A percentile compares a stretch with the other conserved stretches of the same genome.
phyloP scores from a whole-genome alignment of 2,329 filamentous ascomycete species.

The Botrytis cinerea region DNA sequence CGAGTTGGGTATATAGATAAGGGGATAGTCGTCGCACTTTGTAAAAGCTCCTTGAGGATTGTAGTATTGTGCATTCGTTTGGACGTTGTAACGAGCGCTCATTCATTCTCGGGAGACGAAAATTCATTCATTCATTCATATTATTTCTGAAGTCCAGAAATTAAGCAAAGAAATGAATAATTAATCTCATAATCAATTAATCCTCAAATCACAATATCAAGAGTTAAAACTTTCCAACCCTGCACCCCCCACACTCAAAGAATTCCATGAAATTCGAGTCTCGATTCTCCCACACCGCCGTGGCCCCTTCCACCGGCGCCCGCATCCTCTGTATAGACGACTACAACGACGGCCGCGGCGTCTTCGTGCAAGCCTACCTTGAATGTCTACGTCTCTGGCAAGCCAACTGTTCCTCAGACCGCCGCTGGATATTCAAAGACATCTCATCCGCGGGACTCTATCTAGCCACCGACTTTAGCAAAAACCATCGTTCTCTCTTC shows the following conservation, averaged over 20 bases:
- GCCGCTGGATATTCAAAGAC: background rate
- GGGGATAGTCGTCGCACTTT: background rate
- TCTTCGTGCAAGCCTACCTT: background rate
- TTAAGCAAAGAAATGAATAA: background rate
- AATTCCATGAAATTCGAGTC: background rate
- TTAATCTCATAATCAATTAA: background rate
- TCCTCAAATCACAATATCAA: background rate
- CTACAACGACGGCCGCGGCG: slow-evolving; percentile 1
- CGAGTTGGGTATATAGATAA: background rate
- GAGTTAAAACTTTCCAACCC: background rate
- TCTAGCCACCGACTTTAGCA: background rate
- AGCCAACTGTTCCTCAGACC: background rate
- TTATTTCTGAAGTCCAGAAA: background rate
- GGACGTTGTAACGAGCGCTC: background rate
- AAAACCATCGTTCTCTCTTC: background rate
- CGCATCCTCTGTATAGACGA: background rate
- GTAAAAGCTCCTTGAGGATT: background rate
- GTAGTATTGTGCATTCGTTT: background rate
- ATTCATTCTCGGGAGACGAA: background rate
- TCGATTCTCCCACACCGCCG: background rate
- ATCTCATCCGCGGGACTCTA: background rate
- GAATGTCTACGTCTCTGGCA: background rate
- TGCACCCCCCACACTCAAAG: background rate
- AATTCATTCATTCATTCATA: background rate
- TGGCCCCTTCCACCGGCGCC: background rate